These are phyloP conservation scores for Saccharomycopsis olivae DNA, from an alignment of 805 yeast species.

Conservation along the genomic window DNA sequence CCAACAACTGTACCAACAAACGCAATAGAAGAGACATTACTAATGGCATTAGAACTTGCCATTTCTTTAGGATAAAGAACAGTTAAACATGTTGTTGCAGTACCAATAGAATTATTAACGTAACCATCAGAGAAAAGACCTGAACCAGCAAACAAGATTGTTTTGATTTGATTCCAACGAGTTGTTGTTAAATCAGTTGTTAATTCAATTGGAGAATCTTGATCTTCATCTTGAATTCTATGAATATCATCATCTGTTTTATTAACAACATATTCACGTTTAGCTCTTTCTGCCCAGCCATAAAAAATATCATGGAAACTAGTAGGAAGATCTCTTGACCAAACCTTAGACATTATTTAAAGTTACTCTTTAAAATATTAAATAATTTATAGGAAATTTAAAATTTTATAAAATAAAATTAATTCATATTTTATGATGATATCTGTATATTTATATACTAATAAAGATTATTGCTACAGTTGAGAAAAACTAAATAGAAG, in stretches of 20 bases:
- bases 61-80: constrained; percentile 57
- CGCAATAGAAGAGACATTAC: constrained; percentile 78
- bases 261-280: constrained; percentile 33
- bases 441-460: no score
- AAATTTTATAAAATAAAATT: no score
- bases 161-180: constrained; percentile 33
- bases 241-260: constrained; percentile 25
- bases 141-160: constrained; percentile 78
- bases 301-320: constrained; percentile 27
- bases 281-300: constrained; percentile 33
- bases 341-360: constrained; percentile 18
- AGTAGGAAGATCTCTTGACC: constrained; percentile 41
- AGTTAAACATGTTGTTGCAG: constrained; percentile 65
- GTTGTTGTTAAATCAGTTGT: constrained; percentile 18
- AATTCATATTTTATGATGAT: no score
- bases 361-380: neutral
- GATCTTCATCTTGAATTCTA: constrained; percentile 18
- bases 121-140: constrained; percentile 93
- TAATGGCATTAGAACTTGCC: constrained; percentile 54
- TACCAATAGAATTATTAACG: constrained; percentile 73
- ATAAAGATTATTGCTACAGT: no score
- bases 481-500: no score
- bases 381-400: no score
- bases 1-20: constrained; percentile 91
- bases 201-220: constrained; percentile 17